Evolutionary conservation across 441 rosid species (phyloP).

Genomic region (Aquilaria agallochum): DNA sequence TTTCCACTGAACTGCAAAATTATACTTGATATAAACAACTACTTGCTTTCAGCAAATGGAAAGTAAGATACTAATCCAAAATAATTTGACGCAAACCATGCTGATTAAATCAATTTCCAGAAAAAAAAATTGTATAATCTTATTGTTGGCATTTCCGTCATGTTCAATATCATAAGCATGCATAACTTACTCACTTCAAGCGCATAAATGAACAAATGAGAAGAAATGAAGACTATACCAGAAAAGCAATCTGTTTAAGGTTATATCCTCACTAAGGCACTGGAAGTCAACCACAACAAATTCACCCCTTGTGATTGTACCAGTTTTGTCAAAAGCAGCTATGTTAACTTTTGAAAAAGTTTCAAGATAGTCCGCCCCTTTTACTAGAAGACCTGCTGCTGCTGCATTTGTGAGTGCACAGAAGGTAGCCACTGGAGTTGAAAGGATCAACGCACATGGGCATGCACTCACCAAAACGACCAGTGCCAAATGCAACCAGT

Average conservation of each 20-base stretch:
- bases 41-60: not conserved
- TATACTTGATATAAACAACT: not conserved
- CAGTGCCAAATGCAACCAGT: conserved; percentile 75
- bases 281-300: conserved; percentile 60
- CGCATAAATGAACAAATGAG: not conserved
- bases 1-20: not conserved
- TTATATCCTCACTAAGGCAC: conserved; percentile 39
- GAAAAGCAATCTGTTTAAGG: conserved; percentile 38
- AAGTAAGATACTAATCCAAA: too few species aligned
- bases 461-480: conserved; percentile 91
- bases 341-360: conserved; percentile 62
- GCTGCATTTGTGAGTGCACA: conserved; percentile 92
- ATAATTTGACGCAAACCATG: too few species aligned
- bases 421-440: conserved; percentile 91
- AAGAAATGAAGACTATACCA: conserved; percentile 39
- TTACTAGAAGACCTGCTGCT: conserved; percentile 70
- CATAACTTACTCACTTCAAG: too few species aligned
- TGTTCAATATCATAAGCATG: too few species aligned
- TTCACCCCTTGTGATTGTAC: conserved; percentile 88
- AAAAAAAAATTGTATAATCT: too few species aligned
- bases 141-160: too few species aligned
- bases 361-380: conserved; percentile 82
- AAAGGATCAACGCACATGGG: conserved; percentile 86
- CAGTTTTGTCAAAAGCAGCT: conserved; percentile 88
- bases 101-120: too few species aligned